Evolutionary conservation across 768 basidiomycete species (phyloP), one percentile per base, ranked within the genome.

Genomic region (Mycena albidolilacea): DNA sequence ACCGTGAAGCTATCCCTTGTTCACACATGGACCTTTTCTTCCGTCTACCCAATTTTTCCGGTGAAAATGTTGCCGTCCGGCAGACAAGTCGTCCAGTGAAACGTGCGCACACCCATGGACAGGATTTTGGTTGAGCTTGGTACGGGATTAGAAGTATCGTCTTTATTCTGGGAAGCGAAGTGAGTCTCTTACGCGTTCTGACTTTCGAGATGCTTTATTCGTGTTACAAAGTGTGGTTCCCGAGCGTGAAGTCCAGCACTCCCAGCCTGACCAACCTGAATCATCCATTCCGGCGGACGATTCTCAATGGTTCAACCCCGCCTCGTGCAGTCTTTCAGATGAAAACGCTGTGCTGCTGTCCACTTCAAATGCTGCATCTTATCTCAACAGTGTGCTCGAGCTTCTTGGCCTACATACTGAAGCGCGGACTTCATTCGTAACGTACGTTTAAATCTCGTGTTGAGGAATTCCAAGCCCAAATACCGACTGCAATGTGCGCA

Each of bases 111-210:
- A 5, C 64, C 35, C 23, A 17, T 38, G 12, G 52, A 81, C 64
- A 83, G 84, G 1, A 79, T 69, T 12, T 71, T 86, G 66, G 74
- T 76, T n/a, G 82, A 83, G 39, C 70, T 75, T 23, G 55, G 67
- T 0, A 81, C 81, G 4, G 78, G 79, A 0, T 59, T 79, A 17
- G 80, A 82, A 15, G 73, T 82, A 7, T 71, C 82, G 10, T 85
- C 84, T 70, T 76, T 85, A n/a, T 85, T 81, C 73, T 85, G 85
- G 85, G 84, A 82, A 58, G 81, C 83, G n/a, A 61, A 79, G 82
- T 82, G 74, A 70, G 82, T 77, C 37, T 52, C 8, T 15, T 41
- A 7, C 11, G 9, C 19, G 14, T 14, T 19, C 4, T 35, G 2
- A 10, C n/a, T 23, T 52, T 54, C 19, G n/a, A 7, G 38, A 30